Percentiles rank a stretch among this genome's conserved stretches.
These are phyloP conservation scores for Boeremia exigua DNA, from an alignment of 2,329 filamentous ascomycete species.

Conservation along the genomic window DNA sequence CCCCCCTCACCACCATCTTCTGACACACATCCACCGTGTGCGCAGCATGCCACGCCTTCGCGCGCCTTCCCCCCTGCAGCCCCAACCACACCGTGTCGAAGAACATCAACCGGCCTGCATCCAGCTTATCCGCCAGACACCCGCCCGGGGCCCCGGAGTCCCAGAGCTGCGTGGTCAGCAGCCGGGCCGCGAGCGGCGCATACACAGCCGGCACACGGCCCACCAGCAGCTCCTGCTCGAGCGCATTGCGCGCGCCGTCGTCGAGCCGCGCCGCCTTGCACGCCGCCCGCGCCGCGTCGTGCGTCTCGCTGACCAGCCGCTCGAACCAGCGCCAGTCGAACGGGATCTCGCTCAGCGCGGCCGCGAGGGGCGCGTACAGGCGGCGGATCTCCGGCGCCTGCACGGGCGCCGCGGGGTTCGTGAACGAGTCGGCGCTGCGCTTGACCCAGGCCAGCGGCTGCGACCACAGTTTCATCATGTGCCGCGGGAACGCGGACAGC, in stretches of 20 bases:
- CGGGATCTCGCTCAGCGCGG: slow-evolving; percentile 45
- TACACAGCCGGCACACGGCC: slow-evolving; percentile 60
- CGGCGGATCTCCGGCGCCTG: slow-evolving; percentile 53
- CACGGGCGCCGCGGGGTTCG: slow-evolving; percentile 47
- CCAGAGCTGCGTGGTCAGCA: slow-evolving; percentile 52
- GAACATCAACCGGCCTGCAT: slow-evolving; percentile 74
- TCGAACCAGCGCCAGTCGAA: slow-evolving; percentile 56
- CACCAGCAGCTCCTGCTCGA: slow-evolving; percentile 61
- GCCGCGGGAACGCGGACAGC: slow-evolving; percentile 44
- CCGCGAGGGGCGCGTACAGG: slow-evolving; percentile 49
- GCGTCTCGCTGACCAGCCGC: slow-evolving; percentile 62
- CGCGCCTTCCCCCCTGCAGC: slow-evolving; percentile 63
- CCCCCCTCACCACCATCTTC: slow-evolving; percentile 53
- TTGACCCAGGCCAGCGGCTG: slow-evolving; percentile 42
- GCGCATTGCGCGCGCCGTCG: slow-evolving; percentile 53
- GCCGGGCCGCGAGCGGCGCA: slow-evolving; percentile 53
- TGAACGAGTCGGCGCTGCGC: slow-evolving; percentile 32
- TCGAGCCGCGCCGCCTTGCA: slow-evolving; percentile 56
- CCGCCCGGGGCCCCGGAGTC: slow-evolving; percentile 42
- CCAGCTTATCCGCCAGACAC: slow-evolving; percentile 64
- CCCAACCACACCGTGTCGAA: slow-evolving; percentile 74
- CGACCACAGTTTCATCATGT: slow-evolving; percentile 47
- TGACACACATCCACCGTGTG: slow-evolving; percentile 65
- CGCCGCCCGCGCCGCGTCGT: slow-evolving; percentile 67
- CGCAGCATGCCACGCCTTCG: slow-evolving; percentile 65